These are phyloP conservation scores for Rhodomyrtus tomentosa DNA, from an alignment of 345 rosid genomes.

Conservation along the genomic window DNA sequence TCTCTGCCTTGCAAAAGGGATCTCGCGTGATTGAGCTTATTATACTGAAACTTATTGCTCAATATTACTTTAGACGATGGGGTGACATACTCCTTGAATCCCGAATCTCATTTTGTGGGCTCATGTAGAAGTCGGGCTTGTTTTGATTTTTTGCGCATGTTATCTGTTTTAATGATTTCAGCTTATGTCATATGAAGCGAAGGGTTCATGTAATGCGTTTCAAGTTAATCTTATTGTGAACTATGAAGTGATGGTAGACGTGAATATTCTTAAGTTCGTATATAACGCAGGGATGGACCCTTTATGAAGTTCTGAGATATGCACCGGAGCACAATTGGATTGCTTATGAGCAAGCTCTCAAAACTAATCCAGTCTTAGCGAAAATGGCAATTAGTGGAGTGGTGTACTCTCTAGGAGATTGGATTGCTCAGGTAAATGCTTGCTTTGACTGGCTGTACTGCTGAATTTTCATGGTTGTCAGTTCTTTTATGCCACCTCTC, in stretches of 20 bases:
- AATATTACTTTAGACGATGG: background rate
- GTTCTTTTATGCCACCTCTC: background rate
- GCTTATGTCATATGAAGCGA: background rate
- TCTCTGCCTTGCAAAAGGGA: background rate
- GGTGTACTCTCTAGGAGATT: constrained; percentile 80
- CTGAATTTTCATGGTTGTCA: background rate
- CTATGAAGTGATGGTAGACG: background rate
- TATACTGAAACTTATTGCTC: background rate
- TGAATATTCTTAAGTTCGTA: background rate
- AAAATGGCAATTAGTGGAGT: constrained; percentile 95
- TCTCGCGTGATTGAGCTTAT: background rate
- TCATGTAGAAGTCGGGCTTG: background rate
- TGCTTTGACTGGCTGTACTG: background rate
- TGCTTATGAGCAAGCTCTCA: constrained; percentile 86
- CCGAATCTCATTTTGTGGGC: background rate
- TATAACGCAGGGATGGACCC: constrained; percentile 77
- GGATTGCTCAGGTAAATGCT: constrained; percentile 82
- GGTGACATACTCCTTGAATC: background rate
- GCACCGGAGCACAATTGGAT: constrained; percentile 86
- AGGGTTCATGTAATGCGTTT: background rate
- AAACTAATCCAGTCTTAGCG: constrained; percentile 77
- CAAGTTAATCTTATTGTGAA: background rate
- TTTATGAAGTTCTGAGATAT: constrained; percentile 70
- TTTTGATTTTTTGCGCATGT: background rate
- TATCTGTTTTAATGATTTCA: background rate